Evolutionary conservation across 2,329 filamentous ascomycete species (phyloP).

Genomic region (Bipolaris oryzae): DNA sequence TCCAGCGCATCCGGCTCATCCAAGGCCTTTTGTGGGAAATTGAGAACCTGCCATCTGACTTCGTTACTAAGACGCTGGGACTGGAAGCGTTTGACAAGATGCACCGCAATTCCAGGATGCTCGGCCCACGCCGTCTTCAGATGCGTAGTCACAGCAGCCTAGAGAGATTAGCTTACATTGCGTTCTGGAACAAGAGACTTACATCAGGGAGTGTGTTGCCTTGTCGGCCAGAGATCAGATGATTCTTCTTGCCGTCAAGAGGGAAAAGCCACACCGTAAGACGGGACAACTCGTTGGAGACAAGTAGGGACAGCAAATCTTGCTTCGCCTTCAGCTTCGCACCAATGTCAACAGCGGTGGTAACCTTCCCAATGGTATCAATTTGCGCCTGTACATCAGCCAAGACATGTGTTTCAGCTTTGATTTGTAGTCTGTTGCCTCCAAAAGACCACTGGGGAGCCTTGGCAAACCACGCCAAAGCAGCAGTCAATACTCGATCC

Average conservation of each 20-base stretch:
- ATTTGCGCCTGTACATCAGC: slow-evolving; percentile 74
- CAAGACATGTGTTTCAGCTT: slow-evolving; percentile 85
- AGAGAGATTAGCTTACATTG: slow-evolving; percentile 18
- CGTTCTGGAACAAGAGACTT: slow-evolving; percentile 12
- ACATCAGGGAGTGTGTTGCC: slow-evolving; percentile 51
- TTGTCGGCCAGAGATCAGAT: slow-evolving; percentile 54
- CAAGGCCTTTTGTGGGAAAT: slow-evolving; percentile 82
- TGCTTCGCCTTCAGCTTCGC: slow-evolving; percentile 79
- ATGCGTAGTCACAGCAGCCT: slow-evolving; percentile 66
- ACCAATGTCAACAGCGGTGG: slow-evolving; percentile 53
- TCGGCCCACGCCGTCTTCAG: slow-evolving; percentile 87
- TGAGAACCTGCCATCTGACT: slow-evolving; percentile 78
- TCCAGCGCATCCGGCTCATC: slow-evolving; percentile 82
- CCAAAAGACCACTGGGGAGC: slow-evolving; percentile 93
- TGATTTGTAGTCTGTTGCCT: slow-evolving; percentile 89
- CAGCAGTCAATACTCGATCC: slow-evolving; percentile 85
- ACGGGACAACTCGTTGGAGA: slow-evolving; percentile 83
- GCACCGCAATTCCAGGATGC: slow-evolving; percentile 83
- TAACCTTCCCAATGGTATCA: slow-evolving; percentile 67
- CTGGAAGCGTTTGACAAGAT: slow-evolving; percentile 79
- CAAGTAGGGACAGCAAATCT: slow-evolving; percentile 76
- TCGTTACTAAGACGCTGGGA: slow-evolving; percentile 74
- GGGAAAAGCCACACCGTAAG: slow-evolving; percentile 91
- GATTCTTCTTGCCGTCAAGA: slow-evolving; percentile 65
- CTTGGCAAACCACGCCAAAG: slow-evolving; percentile 84